Evolutionary conservation across 1,284 basidiomycete species (phyloP), one percentile per base, ranked within the genome.

Genomic region (Crucibulum parvulum): DNA sequence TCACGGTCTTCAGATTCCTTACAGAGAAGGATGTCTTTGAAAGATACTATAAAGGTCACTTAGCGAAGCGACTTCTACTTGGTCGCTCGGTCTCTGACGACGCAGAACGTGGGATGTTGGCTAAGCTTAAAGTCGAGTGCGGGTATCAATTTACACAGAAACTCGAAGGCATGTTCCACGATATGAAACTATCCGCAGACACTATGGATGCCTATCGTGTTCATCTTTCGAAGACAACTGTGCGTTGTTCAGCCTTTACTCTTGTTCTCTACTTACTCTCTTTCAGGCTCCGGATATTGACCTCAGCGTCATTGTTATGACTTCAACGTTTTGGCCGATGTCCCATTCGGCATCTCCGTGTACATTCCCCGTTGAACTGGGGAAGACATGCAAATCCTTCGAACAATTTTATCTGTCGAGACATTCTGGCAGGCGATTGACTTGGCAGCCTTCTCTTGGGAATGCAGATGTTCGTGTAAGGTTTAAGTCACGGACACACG

Each of bases 141-240:
- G 98, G 98, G 7, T 94, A 93, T 71, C 95, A 97, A 71, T 99
- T 99, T 74, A 99, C 98, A 1, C 95, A 98, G 77, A 98, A 98
- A 74, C 82, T 99, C 66, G 97, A 99, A 75, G 97, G 98, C 57
- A 99, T 99, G 98, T 97, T 99, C 84, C 89, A 96, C 68, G 98
- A 99, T 73, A 97, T 99, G 89, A 94, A 91, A 69, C 77, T 98
- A 41, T 97, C 94, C 16, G 80, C 83, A 34, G 98, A 99, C 58
- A 90, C 89, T 7, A 94, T 92, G 82, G 82, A 86, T 55, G 86
- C 85, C 5, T 99, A 95, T 75, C 84, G 84, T 56, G 81, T 80
- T 24, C 81, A 91, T 68, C 70, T 91, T 34, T 77, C 80, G 45
- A 86, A 84, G 60, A 82, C 81, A 13, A 80, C 79, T 53, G 91